phyloP scores from a whole-genome alignment of 2,329 filamentous ascomycete species.

The Juglanconis juglandina region DNA sequence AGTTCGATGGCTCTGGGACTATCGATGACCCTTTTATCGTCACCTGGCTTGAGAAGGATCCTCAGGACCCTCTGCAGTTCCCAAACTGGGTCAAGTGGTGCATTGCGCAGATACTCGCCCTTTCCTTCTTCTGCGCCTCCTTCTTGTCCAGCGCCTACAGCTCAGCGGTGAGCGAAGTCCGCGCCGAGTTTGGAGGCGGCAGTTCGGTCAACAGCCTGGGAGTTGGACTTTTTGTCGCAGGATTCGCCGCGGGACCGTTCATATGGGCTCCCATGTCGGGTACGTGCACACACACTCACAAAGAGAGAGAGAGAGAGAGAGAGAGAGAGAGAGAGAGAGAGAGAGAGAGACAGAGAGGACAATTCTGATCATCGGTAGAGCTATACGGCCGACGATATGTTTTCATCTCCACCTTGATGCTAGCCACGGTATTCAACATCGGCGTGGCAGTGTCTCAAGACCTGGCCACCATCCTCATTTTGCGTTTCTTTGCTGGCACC shows the following conservation, averaged over 20 bases:
- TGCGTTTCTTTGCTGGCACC: conserved; percentile 65
- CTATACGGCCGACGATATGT: conserved; percentile 59
- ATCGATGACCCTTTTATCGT: too few species aligned
- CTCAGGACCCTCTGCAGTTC: too few species aligned
- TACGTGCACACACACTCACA: background rate
- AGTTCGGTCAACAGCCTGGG: conserved; percentile 48
- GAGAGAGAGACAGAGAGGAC: conserved; percentile 23
- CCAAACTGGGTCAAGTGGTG: too few species aligned
- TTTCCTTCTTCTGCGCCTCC: too few species aligned
- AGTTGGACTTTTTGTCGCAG: conserved; percentile 60
- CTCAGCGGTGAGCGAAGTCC: too few species aligned
- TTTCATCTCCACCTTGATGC: conserved; percentile 56
- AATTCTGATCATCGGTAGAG: conserved; percentile 36
- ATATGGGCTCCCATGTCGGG: conserved; percentile 59
- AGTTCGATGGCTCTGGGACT: too few species aligned
- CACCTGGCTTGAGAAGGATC: too few species aligned
- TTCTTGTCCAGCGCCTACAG: too few species aligned
- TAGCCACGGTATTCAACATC: conserved; percentile 59
- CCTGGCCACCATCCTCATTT: conserved; percentile 58
- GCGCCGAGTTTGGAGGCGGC: too few species aligned
- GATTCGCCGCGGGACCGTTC: conserved; percentile 59
- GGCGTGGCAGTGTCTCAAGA: conserved; percentile 55
- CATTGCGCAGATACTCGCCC: too few species aligned
- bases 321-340: too few species aligned
- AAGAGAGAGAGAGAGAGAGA: too few species aligned